Percentiles rank a stretch among this genome's conserved stretches.
phyloP scores from a whole-genome alignment of 495 filamentous ascomycete species.

The Tuber calosporum region DNA sequence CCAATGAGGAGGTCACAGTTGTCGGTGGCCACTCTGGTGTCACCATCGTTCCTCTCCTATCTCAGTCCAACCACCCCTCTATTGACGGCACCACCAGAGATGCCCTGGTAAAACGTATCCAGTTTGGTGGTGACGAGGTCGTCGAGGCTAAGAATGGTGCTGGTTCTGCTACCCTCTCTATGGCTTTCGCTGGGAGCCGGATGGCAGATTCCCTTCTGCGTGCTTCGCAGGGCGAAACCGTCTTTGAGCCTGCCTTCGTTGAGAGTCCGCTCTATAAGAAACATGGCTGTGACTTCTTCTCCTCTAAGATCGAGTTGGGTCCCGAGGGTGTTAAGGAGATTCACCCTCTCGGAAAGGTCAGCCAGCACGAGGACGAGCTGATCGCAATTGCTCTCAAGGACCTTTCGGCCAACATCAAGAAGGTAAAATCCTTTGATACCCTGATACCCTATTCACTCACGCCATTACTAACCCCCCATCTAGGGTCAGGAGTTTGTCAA shows the following conservation, averaged over 20 bases:
- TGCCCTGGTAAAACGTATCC: conserved; percentile 83
- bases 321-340: conserved; percentile 94
- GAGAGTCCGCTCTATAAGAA: conserved; percentile 97
- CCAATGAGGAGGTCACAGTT: conserved; percentile 86
- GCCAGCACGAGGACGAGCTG: conserved; percentile 78
- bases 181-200: conserved; percentile 97
- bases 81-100: conserved; percentile 67
- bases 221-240: conserved; percentile 87
- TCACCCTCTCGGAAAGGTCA: conserved; percentile 70
- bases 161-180: conserved; percentile 95
- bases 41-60: conserved; percentile 95
- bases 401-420: conserved; percentile 81
- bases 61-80: conserved; percentile 79
- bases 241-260: conserved; percentile 93
- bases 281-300: conserved; percentile 92
- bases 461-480: conserved; percentile 17
- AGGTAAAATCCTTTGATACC: conserved; percentile 46
- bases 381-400: conserved; percentile 74
- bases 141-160: conserved; percentile 98
- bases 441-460: background rate
- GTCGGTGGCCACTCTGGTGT: conserved; percentile 95
- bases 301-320: conserved; percentile 86
- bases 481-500: conserved; percentile 59
- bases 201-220: conserved; percentile 93
- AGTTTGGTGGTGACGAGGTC: conserved; percentile 99